phyloP scores from a whole-genome alignment of 257 asterid genomes.

The Solanum chilense region DNA sequence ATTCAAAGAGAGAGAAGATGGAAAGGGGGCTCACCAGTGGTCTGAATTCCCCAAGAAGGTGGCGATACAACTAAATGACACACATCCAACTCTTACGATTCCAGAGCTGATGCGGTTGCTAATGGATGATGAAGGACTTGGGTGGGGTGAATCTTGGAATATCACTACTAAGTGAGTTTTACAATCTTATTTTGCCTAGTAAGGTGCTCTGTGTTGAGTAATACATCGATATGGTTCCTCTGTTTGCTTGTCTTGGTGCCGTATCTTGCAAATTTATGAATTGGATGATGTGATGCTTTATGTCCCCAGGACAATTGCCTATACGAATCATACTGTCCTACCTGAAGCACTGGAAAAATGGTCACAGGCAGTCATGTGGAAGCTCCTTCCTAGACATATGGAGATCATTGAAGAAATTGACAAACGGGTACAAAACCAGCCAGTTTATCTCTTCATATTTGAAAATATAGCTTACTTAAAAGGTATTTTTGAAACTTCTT shows the following conservation, averaged over 20 bases:
- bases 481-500: not conserved
- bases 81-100: slow-evolving; percentile 96
- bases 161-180: slow-evolving; percentile 65
- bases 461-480: not conserved
- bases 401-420: slow-evolving; percentile 94
- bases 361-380: slow-evolving; percentile 99
- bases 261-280: not conserved
- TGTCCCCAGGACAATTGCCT: slow-evolving; percentile 73
- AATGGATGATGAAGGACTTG: slow-evolving; percentile 88
- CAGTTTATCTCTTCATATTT: not conserved
- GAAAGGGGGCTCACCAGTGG: slow-evolving; percentile 49
- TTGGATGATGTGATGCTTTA: not conserved
- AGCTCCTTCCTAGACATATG: slow-evolving; percentile 99
- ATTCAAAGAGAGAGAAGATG: slow-evolving; percentile 70
- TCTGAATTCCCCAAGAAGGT: slow-evolving; percentile 83
- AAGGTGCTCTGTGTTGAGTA: not conserved
- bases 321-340: slow-evolving; percentile 96
- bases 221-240: not conserved
- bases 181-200: slow-evolving; percentile 2
- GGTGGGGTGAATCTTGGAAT: slow-evolving; percentile 99
- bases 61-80: slow-evolving; percentile 93
- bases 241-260: not conserved
- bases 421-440: slow-evolving; percentile 51
- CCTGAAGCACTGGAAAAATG: slow-evolving; percentile 99
- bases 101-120: slow-evolving; percentile 97